These are phyloP conservation scores for Patellifolia procumbens DNA, from an alignment of 179 eudicot genomes.

Conservation along the genomic window DNA sequence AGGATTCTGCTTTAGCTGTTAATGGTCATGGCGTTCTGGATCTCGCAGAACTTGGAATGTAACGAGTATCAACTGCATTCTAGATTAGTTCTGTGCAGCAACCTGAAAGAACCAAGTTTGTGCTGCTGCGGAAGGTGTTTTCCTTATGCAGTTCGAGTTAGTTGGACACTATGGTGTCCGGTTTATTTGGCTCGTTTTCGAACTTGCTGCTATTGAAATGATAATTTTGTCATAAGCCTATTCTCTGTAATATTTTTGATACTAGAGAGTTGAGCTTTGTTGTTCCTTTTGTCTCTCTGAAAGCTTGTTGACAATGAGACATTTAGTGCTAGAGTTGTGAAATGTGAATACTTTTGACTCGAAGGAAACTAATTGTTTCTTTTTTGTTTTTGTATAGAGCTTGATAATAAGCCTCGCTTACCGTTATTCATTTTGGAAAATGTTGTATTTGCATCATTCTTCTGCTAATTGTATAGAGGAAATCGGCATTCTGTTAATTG, in stretches of 20 bases:
- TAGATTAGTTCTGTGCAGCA: no score
- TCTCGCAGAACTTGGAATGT: constrained; percentile 26
- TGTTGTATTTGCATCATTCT: no score
- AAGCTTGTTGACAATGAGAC: neutral
- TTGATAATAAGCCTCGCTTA: neutral
- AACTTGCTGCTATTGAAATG: neutral
- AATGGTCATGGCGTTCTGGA: constrained; percentile 21
- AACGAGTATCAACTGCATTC: neutral
- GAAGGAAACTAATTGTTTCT: neutral
- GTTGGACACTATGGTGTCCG: neutral
- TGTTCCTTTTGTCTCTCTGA: neutral
- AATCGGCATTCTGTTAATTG: no score
- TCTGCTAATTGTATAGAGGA: no score
- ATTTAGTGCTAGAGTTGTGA: neutral
- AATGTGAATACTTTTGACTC: neutral
- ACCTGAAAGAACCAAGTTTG: no score
- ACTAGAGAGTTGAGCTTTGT: constrained; percentile 22
- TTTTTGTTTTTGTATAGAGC: constrained; percentile 7
- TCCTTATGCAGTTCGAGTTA: no score
- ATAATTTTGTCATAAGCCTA: neutral
- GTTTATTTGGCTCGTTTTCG: neutral
- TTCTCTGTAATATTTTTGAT: constrained; percentile 33
- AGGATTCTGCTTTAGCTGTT: constrained; percentile 20
- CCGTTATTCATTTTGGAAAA: no score
- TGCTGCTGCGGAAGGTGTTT: neutral